Base-by-base conservation (phyloP, 495 filamentous ascomycete species). In the Schizothecium vesticola region DNA sequence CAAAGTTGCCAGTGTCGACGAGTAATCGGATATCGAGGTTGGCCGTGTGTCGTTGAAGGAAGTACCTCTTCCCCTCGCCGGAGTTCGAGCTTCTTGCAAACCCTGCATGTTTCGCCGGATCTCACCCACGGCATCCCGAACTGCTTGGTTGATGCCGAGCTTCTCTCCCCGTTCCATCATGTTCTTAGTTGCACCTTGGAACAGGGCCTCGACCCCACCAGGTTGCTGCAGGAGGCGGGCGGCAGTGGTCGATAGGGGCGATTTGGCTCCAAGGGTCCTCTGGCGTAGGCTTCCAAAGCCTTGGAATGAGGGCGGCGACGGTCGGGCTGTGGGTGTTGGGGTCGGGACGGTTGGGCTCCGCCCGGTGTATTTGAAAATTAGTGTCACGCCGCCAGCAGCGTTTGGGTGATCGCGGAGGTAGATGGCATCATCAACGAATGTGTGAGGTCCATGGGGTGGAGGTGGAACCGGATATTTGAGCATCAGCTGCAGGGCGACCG, bases 81-180 rank as follows among this genome's bases (percentile, higher is more conserved):
- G 75, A n/a, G 31, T 77, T n/a, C 78, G 79, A 28, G 75, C 74
- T 60, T 85, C 82, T 19, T 82, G 79, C 12, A 79, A 55, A n/a
- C 77, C 76, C 36, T 80, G 78, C 51, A 84, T 76, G 63, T 84
- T 84, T 61, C 79, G 79, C 13, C 78, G 77, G 59, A 94, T 91
- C 80, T 97, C 93, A 16, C 85, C 91, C 65, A 97, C 87, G 5
- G 95, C 94, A 68, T 94, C 93, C 22, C 94, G 88, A 12, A 99
- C 90, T 12, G 92, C 93, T 77, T 93, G 92, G 69, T 93, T 93
- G 31, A 98, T 89, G 3, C 94, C 93, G 78, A 94, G 92, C 66
- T 89, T 87, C 74, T 97, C 94, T 56, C 94, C 89, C 10, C 89
- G 87, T 60, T 91, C 88, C 64, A 96, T 87, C 19, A 98, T 88